A percentile compares a stretch with the other conserved stretches of the same genome.
Conservation (phyloP, 140 eudicot species). For the Senecio squalidus region DNA sequence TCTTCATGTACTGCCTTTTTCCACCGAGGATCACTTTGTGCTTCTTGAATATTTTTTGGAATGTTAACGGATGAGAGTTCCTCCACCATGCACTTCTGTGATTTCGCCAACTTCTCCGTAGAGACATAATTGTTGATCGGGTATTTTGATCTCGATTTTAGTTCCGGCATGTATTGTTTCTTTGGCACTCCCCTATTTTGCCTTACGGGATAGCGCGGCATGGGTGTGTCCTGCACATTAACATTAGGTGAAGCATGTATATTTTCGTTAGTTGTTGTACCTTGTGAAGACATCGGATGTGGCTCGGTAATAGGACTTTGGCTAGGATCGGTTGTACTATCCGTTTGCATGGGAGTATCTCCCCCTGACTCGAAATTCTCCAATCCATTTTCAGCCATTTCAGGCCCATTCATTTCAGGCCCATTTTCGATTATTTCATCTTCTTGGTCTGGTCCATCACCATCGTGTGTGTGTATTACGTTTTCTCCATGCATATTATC, state of each 20-base stretch:
- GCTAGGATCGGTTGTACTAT: not conserved
- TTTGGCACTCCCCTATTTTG: not conserved
- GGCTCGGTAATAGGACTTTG: not conserved
- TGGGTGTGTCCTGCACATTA: not conserved
- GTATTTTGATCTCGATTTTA: not conserved
- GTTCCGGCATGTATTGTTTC: too few species aligned
- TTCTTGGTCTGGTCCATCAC: too few species aligned
- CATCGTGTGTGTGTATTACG: not conserved
- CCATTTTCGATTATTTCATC: too few species aligned
- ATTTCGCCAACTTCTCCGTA: not conserved
- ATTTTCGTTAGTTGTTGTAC: too few species aligned
- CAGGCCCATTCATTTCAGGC: not conserved
- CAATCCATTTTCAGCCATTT: not conserved
- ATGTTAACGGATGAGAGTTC: not conserved
- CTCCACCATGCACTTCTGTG: not conserved
- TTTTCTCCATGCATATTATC: not conserved
- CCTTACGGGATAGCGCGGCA: not conserved
- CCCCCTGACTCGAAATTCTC: not conserved
- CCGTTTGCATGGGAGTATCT: not conserved
- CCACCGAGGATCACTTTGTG: not conserved
- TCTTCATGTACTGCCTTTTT: not conserved
- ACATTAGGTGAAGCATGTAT: not conserved
- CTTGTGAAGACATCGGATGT: not conserved
- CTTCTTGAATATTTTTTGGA: not conserved
- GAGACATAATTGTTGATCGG: too few species aligned